These are phyloP conservation scores for Ambrosiella beaveri DNA, from an alignment of 2,329 filamentous ascomycete species.

Conservation along the genomic window DNA sequence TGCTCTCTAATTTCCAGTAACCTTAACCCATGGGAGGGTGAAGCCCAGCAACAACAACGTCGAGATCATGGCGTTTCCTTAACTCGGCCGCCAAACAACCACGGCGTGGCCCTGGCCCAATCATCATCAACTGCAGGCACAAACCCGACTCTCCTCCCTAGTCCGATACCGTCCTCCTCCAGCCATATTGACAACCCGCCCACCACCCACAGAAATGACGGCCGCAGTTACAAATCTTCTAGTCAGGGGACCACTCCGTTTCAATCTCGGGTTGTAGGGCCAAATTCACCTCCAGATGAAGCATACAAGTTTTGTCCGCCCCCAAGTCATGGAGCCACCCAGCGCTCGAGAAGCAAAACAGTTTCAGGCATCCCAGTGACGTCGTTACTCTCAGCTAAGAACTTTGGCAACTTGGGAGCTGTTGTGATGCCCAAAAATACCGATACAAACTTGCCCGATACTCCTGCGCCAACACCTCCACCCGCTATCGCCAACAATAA, in stretches of 20 bases:
- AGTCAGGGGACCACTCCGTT: slow-evolving; percentile 1
- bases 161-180: neutral
- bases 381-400: neutral
- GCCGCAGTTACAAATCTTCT: neutral
- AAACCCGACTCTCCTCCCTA: neutral
- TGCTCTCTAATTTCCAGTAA: neutral
- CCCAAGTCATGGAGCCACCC: slow-evolving; percentile 9
- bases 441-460: slow-evolving; percentile 5
- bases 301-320: neutral
- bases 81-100: neutral
- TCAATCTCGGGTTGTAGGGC: neutral
- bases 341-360: slow-evolving; percentile 6
- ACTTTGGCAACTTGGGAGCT: neutral
- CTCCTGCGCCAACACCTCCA: slow-evolving; percentile 10
- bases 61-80: neutral
- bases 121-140: neutral
- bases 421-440: slow-evolving; percentile 1
- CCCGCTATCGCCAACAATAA: neutral
- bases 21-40: neutral
- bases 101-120: no score
- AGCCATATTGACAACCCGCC: no score
- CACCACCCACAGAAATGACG: neutral
- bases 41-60: neutral
- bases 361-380: neutral
- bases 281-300: neutral